phyloP scores from a whole-genome alignment of 2,329 filamentous ascomycete species.

The Sclerotinia spermophila region DNA sequence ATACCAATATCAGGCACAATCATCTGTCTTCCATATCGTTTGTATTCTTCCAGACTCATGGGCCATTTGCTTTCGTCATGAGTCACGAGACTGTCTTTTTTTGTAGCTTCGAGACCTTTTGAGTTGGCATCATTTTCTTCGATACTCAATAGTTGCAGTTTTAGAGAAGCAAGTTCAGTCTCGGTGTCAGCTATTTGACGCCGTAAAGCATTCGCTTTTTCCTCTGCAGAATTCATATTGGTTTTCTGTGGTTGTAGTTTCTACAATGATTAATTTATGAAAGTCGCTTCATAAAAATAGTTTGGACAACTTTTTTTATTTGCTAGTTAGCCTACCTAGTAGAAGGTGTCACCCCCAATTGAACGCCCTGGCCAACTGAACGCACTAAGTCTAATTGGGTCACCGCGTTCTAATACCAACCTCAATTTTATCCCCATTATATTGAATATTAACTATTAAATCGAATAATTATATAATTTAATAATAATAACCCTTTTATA shows the following conservation, averaged over 20 bases:
- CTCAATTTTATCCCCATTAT: too few species aligned
- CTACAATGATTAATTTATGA: neutral
- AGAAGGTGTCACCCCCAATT: too few species aligned
- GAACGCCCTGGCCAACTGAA: too few species aligned
- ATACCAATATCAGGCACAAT: constrained; percentile 81
- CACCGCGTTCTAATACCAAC: too few species aligned
- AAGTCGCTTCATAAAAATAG: constrained; percentile 9
- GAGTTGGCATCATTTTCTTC: constrained; percentile 18
- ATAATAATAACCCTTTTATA: too few species aligned
- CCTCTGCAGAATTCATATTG: constrained; percentile 40
- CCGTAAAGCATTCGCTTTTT: constrained; percentile 41
- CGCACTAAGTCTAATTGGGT: too few species aligned
- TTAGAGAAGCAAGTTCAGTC: constrained; percentile 46
- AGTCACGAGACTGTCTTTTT: constrained; percentile 22
- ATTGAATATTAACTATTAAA: too few species aligned
- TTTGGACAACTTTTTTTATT: constrained; percentile 9
- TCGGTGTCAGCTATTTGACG: constrained; percentile 48
- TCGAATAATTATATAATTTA: too few species aligned
- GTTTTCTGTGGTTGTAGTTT: neutral
- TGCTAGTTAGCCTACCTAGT: constrained; percentile 5
- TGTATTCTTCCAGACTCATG: constrained; percentile 69
- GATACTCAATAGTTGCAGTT: constrained; percentile 42
- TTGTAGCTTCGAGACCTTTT: neutral
- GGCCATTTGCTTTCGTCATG: constrained; percentile 55
- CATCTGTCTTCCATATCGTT: constrained; percentile 84